Evolutionary conservation across 2,329 filamentous ascomycete species (phyloP), one percentile per base, ranked within the genome.

Genomic region (Scytalidium lignicola): DNA sequence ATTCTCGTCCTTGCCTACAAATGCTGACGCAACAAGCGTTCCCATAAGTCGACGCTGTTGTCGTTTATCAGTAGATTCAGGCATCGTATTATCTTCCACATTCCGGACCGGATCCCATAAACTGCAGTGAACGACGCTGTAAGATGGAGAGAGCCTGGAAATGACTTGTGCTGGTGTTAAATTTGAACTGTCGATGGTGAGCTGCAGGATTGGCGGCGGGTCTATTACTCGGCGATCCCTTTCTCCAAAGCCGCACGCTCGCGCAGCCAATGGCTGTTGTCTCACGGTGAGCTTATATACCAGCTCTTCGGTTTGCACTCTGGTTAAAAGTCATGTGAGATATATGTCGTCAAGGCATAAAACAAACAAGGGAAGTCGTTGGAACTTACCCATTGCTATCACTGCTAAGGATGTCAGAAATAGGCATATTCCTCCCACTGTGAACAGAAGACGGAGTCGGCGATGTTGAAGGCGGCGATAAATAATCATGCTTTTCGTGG

Each of bases 241-340:
- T 67, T 92, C 88, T 52, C 88, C 88, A 64, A 90, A 92, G 1
- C 88, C 88, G 60, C 88, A 93, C 40, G 87, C 88, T 57, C 88
- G 77, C 47, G 88, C 88, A 1, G 87, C 87, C 17, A 82, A 74
- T 8, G 88, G 88, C 61, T 92, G 88, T 65, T 93, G 88, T 44
- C 88, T 83, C 53, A 92, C 80, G 41, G 66, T 71, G 49, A 88
- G 54, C 2, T 44, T 55, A 43, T 58, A 60, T 15, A 37, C 32
- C 15, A 37, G 32, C n/a, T 37, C 32, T 37, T 37, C 32, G 6
- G 6, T 8, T 37, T 13, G 32, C 15, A 13, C 7, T 17, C 32
- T 37, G 15, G 32, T 6, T 10, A 26, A 6, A 10, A 37, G 15
- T 9, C 5, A 13, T 28, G 32, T 37, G 32, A 37, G 32, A 37